Evolutionary conservation across 306 rosid species (phyloP).

Genomic region (Hylodesmum podocarpum): DNA sequence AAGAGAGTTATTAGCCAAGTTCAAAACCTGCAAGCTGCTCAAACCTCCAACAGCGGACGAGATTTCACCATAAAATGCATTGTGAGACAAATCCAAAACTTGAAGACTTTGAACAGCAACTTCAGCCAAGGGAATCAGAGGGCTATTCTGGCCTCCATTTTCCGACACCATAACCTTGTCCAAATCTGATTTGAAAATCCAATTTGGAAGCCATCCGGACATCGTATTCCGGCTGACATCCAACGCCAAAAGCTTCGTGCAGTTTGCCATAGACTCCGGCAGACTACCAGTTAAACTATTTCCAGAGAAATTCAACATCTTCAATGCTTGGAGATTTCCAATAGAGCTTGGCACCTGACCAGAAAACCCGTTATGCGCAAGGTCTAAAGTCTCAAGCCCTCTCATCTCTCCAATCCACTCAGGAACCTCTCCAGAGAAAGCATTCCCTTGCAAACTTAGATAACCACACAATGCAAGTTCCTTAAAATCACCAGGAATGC

Average conservation of each 20-base stretch:
- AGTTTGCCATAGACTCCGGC: conserved; percentile 65
- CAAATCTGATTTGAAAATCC: conserved; percentile 67
- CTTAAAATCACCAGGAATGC: conserved; percentile 67
- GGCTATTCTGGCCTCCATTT: conserved; percentile 30
- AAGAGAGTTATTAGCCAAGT: conserved; percentile 71
- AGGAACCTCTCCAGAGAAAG: conserved; percentile 73
- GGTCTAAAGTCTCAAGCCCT: conserved; percentile 71
- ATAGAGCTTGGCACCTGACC: conserved; percentile 68
- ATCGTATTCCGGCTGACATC: conserved; percentile 74
- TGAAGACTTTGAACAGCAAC: conserved; percentile 60
- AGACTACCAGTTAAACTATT: conserved; percentile 72
- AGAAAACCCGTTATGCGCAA: conserved; percentile 67
- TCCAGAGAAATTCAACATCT: conserved; percentile 62
- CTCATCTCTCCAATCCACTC: conserved; percentile 82
- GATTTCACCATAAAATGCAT: conserved; percentile 74
- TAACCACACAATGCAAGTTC: conserved; percentile 59
- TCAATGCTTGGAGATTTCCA: conserved; percentile 66
- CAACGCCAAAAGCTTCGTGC: conserved; percentile 56
- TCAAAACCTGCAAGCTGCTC: conserved; percentile 65
- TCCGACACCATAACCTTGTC: conserved; percentile 56
- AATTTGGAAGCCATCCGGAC: conserved; percentile 70
- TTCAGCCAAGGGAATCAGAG: conserved; percentile 37
- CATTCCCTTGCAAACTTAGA: conserved; percentile 58
- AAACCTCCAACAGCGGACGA: conserved; percentile 53
- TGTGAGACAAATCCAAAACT: conserved; percentile 76